Evolutionary conservation across 148 eudicot genomes (phyloP).

Genomic region (Persicaria maculosa): DNA sequence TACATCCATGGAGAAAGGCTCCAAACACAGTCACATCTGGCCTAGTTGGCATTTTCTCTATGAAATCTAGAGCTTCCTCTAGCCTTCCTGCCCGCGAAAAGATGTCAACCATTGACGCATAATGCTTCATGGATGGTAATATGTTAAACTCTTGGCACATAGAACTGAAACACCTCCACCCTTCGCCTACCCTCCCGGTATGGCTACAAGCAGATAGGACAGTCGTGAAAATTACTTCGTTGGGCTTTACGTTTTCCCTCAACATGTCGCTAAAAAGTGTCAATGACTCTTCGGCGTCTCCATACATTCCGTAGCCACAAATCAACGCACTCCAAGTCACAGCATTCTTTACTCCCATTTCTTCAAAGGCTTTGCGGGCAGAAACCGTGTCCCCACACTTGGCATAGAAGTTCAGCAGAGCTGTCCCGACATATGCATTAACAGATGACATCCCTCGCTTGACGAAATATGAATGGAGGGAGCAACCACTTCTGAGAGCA

Average conservation of each 20-base stretch:
- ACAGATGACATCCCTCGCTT: constrained; percentile 44
- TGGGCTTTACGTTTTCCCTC: constrained; percentile 50
- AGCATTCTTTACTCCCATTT: constrained; percentile 52
- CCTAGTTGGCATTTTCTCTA: constrained; percentile 45
- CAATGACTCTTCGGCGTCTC: constrained; percentile 47
- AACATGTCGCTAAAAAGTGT: constrained; percentile 56
- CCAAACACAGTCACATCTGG: constrained; percentile 52
- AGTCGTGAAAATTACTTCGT: constrained; percentile 51
- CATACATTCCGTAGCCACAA: constrained; percentile 67
- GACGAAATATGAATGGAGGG: constrained; percentile 49
- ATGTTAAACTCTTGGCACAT: constrained; percentile 55
- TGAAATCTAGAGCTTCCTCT: constrained; percentile 63
- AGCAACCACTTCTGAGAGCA: constrained; percentile 44
- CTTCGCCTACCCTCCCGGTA: constrained; percentile 63
- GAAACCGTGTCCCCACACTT: constrained; percentile 61
- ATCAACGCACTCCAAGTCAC: constrained; percentile 76
- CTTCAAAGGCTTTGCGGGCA: constrained; percentile 56
- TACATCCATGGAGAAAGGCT: constrained; percentile 80
- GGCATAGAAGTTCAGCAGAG: constrained; percentile 71
- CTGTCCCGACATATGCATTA: constrained; percentile 44
- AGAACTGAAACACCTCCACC: constrained; percentile 49
- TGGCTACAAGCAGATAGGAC: constrained; percentile 75
- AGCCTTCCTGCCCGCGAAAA: constrained; percentile 66
- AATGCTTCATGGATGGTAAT: constrained; percentile 64
- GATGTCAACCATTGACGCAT: constrained; percentile 64